Base-by-base conservation (phyloP, 202 grass and related monocot species). In the Carex arenaria region DNA sequence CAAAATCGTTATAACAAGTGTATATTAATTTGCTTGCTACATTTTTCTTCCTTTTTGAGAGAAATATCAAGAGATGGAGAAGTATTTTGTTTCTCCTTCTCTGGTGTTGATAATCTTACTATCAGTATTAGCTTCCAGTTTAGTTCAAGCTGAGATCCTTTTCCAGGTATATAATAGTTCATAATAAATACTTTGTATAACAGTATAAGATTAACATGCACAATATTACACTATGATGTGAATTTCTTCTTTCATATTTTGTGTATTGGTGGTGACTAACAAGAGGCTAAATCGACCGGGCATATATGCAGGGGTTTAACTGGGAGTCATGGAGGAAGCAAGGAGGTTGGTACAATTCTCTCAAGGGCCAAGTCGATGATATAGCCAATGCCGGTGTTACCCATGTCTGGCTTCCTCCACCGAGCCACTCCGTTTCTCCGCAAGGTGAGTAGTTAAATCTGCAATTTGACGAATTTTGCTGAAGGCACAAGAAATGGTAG, bases 311-410 rank as follows among this genome's bases (percentile, higher is more conserved):
- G 91, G 94, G 91, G 0, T 97, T 97, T 32, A 93, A 93, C 73
- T 97, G 94, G 91, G 91, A 93, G 30, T 97, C 94, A 14, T 97
- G 91, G 87, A 97, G 82, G 79, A 91, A 93, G 51, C 84, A 91
- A 47, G 94, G 89, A 0, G 89, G 94, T 2, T 97, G 91, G 89
- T 97, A 97, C 59, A 92, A 90, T 65, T 82, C 74, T 59, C 86
- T 97, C 19, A 64, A 30, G 43, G 81, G 63, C 0, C 87, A n/a
- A 5, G 87, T 90, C 0, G 51, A 81, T 56, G 86, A 90, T 79
- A 93, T 97, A 64, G 91, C 94, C 42, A 70, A 64, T 64, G 2
- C 94, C 10, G 82, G 94, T 11, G 89, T 79, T 14, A 97, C 94
- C 1, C 91, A 84, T 61, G 84, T 97, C 53, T 97, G 94, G 94